Conservation (phyloP, 192 early-diverging fungal genomes). For the Coemansia sp. region DNA sequence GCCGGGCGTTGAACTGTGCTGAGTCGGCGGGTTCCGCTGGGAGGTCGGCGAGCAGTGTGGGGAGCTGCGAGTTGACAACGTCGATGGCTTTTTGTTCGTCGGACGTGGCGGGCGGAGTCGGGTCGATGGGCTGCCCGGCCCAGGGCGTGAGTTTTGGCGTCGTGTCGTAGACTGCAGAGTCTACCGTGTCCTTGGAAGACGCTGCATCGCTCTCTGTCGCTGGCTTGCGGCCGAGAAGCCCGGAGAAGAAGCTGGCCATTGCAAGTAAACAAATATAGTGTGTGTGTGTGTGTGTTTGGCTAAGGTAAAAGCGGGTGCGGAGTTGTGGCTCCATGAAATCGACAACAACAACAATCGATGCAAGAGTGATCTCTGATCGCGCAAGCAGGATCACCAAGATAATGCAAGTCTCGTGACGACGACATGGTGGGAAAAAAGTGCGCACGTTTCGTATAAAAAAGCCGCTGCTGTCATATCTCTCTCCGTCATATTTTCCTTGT, state of each 20-base stretch:
- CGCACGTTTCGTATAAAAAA: not conserved
- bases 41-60: slow-evolving; percentile 32
- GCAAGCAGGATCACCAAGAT: not conserved
- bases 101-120: slow-evolving; percentile 26
- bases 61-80: slow-evolving; percentile 12
- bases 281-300: not conserved
- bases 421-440: not conserved
- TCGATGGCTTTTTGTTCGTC: slow-evolving; percentile 26
- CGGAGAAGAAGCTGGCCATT: slow-evolving; percentile 24
- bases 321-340: no score
- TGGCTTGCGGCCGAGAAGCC: slow-evolving; percentile 19
- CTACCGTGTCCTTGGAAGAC: not conserved
- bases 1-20: slow-evolving; percentile 17
- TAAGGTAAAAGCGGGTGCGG: not conserved
- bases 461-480: not conserved
- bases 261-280: not conserved
- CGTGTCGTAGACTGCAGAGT: slow-evolving; percentile 14
- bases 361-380: not conserved
- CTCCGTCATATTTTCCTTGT: not conserved
- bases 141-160: slow-evolving; percentile 19
- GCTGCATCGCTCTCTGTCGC: not conserved
- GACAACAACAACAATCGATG: not conserved
- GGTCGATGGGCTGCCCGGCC: slow-evolving; percentile 10
- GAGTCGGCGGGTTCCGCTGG: slow-evolving; percentile 28
- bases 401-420: not conserved